These are phyloP conservation scores for Phytomonas francai DNA, from an alignment of 208 protist genomes.

Conservation along the genomic window DNA sequence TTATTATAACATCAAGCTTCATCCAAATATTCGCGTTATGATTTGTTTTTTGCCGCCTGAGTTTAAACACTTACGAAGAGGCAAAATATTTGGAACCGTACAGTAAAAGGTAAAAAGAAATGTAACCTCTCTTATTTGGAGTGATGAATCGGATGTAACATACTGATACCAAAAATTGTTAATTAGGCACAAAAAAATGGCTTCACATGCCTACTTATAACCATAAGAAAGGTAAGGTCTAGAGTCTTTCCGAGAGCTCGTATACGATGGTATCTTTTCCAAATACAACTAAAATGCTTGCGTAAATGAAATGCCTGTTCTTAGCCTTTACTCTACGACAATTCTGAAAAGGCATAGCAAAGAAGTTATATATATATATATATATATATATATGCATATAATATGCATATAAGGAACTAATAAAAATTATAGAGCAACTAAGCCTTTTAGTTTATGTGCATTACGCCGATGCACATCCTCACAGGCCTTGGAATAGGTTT, in stretches of 20 bases:
- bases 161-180: not conserved
- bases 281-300: not conserved
- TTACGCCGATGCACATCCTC: slow-evolving; percentile 86
- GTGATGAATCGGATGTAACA: not conserved
- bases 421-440: slow-evolving; percentile 46
- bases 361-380: not conserved
- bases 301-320: not conserved
- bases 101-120: not conserved
- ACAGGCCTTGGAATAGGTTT: slow-evolving; percentile 50
- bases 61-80: not conserved
- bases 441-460: slow-evolving; percentile 81
- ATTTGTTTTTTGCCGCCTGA: not conserved
- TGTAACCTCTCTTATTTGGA: not conserved
- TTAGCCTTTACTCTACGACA: not conserved
- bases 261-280: not conserved
- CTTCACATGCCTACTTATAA: not conserved
- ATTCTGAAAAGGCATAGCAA: slow-evolving; percentile 4
- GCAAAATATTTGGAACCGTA: not conserved
- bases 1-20: not conserved
- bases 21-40: not conserved
- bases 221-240: not conserved
- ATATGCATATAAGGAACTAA: not conserved
- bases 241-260: not conserved
- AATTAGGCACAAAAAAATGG: not conserved
- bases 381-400: not conserved